A percentile compares a stretch with the other conserved stretches of the same genome.
Conservation (phyloP, 1,284 basidiomycete species). For the Trichosporon faecale region DNA sequence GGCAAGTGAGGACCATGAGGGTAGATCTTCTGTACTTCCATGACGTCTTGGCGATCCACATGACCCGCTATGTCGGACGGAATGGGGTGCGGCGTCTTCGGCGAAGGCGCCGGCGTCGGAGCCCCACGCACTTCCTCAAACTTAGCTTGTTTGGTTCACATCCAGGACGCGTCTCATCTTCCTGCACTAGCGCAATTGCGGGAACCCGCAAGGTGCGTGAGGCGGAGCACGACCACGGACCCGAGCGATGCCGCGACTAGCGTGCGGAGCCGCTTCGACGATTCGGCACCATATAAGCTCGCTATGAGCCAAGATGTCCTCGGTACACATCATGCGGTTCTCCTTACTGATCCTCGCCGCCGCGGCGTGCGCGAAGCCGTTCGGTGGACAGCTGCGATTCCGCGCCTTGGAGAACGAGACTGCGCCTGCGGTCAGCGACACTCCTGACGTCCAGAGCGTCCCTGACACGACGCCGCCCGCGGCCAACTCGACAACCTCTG, state of each 20-base stretch:
- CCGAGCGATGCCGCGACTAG: slow-evolving; percentile 17
- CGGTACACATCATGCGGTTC: neutral
- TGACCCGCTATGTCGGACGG: too few relatives aligned
- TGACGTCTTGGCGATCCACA: neutral
- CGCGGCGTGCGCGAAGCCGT: neutral
- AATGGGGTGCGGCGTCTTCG: neutral
- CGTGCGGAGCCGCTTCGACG: neutral
- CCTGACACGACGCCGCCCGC: neutral
- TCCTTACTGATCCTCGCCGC: neutral
- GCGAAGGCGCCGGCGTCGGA: neutral
- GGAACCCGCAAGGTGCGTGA: too few relatives aligned
- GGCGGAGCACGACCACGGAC: too few relatives aligned
- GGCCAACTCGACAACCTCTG: neutral
- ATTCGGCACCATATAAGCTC: neutral
- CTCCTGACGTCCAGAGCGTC: neutral
- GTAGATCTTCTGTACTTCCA: neutral
- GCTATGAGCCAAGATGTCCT: neutral
- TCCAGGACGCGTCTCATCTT: neutral
- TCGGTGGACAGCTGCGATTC: neutral
- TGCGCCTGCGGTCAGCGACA: neutral
- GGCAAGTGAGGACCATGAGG: too few relatives aligned
- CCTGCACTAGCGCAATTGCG: neutral
- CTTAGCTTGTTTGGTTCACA: neutral
- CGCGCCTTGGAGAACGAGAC: neutral
- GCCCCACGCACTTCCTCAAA: neutral